Conservation (phyloP, 192 early-diverging fungal genomes). For the Rhizoclosmatium sp. region DNA sequence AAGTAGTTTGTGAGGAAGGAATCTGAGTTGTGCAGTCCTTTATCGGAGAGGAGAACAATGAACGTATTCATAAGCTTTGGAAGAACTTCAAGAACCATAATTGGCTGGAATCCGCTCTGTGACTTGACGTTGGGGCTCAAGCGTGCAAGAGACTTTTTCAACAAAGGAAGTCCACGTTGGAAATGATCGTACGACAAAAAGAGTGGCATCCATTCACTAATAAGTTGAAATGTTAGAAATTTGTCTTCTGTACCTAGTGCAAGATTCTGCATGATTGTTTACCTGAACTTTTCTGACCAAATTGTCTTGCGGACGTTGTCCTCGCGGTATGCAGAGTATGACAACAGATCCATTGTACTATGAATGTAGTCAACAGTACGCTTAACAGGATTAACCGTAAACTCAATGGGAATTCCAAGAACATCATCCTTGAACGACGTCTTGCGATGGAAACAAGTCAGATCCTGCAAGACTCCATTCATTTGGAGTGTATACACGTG, state of each 20-base stretch:
- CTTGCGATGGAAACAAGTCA: conserved; percentile 43
- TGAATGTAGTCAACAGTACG: conserved; percentile 43
- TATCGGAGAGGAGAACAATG: conserved; percentile 44
- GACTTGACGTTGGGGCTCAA: conserved; percentile 36
- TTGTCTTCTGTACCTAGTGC: no score
- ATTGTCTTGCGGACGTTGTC: conserved; percentile 42
- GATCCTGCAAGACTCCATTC: conserved; percentile 38
- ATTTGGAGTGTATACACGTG: conserved; percentile 33
- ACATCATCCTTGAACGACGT: conserved; percentile 42
- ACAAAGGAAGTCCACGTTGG: conserved; percentile 27
- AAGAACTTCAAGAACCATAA: conserved; percentile 41
- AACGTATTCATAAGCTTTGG: conserved; percentile 52
- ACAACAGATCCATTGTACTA: conserved; percentile 39
- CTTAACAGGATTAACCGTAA: conserved; percentile 48
- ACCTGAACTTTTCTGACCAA: conserved; percentile 37
- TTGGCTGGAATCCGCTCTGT: conserved; percentile 36
- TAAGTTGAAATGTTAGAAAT: background rate
- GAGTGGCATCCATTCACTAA: conserved; percentile 37
- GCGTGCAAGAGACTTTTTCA: conserved; percentile 34
- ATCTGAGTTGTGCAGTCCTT: conserved; percentile 40
- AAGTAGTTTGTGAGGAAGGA: conserved; percentile 41
- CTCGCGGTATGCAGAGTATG: conserved; percentile 28
- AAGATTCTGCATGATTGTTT: no score
- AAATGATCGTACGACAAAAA: conserved; percentile 46
- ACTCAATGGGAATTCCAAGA: conserved; percentile 44